Evolutionary conservation across 176 grass and related monocot species (phyloP).

Genomic region (Oryza meyeriana): DNA sequence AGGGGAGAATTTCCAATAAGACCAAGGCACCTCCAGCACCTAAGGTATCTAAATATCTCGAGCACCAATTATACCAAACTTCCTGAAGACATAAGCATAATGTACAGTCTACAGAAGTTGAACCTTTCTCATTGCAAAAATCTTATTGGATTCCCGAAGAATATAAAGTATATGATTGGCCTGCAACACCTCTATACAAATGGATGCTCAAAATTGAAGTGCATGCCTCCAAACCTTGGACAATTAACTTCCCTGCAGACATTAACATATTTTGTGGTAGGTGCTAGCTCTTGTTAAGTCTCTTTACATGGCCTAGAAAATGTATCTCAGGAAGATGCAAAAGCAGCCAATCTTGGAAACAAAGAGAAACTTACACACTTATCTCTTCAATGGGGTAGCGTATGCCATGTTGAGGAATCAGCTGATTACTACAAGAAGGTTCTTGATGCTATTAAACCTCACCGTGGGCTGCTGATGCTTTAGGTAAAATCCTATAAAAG

Average conservation of each 20-base stretch:
- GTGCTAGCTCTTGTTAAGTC: background rate
- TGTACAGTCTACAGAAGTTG: constrained; percentile 19
- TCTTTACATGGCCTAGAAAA: constrained; percentile 4
- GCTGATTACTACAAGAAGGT: background rate
- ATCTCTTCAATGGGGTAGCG: constrained; percentile 9
- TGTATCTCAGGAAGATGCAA: background rate
- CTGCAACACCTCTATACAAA: background rate
- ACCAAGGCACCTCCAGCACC: background rate
- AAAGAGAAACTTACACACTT: constrained; percentile 26
- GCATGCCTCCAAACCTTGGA: constrained; percentile 5
- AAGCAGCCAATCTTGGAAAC: background rate
- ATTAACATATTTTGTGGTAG: constrained; percentile 16
- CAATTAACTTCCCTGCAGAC: constrained; percentile 6
- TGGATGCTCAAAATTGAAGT: background rate
- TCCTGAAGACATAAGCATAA: background rate
- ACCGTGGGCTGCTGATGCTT: background rate
- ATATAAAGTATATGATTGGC: constrained; percentile 22
- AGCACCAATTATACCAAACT: fast-evolving
- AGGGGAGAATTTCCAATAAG: fast-evolving
- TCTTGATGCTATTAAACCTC: constrained; percentile 24
- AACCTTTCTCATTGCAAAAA: background rate
- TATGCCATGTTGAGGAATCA: background rate
- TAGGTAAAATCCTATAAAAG: background rate
- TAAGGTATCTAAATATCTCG: constrained; percentile 19
- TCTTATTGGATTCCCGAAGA: background rate